Evolutionary conservation across 495 filamentous ascomycete species (phyloP), one percentile per base, ranked within the genome.

Genomic region (Penicillium turbatum): DNA sequence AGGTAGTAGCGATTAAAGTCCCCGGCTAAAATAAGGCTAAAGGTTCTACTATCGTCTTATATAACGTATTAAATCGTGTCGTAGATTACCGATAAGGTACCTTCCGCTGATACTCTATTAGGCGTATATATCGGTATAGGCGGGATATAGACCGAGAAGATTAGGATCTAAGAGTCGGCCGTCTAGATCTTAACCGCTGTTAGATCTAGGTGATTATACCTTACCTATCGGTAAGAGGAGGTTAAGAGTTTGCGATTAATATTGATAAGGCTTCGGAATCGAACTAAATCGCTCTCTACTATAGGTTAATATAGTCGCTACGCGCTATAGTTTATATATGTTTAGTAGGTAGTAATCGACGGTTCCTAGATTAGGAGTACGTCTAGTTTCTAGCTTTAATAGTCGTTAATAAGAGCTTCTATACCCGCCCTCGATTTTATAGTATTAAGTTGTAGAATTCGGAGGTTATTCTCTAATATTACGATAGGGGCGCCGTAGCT

Each of bases 401-500:
- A 53, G 31, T 70, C 53, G 17, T 70, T 66, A 40, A 70, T 67
- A 1, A 70, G 58, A 10, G 60, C 64, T 37, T 70, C 55, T 48
- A 67, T 70, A 5, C 62, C 40, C 36, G 59, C 17, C 15, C 58
- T 43, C 0, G 61, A 65, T 57, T 67, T 68, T 56, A 53, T 56
- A 2, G 59, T 67, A 45, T 69, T 69, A 39, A 67, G 52, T 39
- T 69, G 57, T 58, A 70, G 55, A 29, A 70, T 21, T 3, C 50
- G 38, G 13, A 67, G 56, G 48, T 58, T 67, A 36, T 16, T 45
- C 39, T 52, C 49, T 53, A 60, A 53, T 48, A 69, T 63, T 56
- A 30, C 9, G 34, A 1, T 24, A 19, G 17, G 32, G 39, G 49
- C 3, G 51, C 43, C 16, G 46, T 54, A 13, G 56, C 27, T 9